Evolutionary conservation across 352 stramenopile species (phyloP).

Genomic region (Phytopythium vexans): DNA sequence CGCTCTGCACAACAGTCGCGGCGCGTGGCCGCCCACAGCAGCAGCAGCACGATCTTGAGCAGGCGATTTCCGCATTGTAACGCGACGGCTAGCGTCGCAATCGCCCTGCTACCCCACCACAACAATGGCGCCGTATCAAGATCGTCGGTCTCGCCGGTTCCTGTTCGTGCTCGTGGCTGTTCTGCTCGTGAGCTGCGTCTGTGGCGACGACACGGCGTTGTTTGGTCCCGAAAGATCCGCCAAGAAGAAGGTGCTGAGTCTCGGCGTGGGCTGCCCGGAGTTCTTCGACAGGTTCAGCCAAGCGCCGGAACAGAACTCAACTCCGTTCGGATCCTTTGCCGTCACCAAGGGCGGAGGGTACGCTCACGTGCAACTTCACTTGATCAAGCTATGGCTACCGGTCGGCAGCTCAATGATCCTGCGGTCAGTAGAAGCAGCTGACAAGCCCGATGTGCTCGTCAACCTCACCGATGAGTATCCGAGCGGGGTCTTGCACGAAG

Average conservation of each 20-base stretch:
- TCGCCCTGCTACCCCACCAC: no score
- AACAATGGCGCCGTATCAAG: no score
- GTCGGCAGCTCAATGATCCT: conserved; percentile 37
- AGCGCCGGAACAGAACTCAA: conserved; percentile 20
- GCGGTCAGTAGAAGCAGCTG: conserved; percentile 40
- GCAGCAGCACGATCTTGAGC: no score
- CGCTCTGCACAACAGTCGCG: no score
- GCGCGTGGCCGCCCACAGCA: no score
- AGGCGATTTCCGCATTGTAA: no score
- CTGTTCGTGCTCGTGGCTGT: no score
- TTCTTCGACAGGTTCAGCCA: conserved; percentile 42
- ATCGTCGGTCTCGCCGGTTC: no score
- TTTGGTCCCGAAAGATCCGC: no score
- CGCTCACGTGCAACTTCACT: conserved; percentile 47
- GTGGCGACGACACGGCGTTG: no score
- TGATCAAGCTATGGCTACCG: conserved; percentile 45
- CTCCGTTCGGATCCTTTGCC: conserved; percentile 42
- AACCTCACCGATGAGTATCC: conserved; percentile 39
- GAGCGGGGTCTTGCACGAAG: conserved; percentile 18
- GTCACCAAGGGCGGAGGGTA: conserved; percentile 53
- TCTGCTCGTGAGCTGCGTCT: no score
- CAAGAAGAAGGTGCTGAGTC: conserved; percentile 9
- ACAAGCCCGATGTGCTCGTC: conserved; percentile 25
- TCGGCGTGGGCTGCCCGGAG: conserved; percentile 48
- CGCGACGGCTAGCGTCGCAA: no score